Conservation (phyloP, 441 rosid species). For the Syzygium malaccense region DNA sequence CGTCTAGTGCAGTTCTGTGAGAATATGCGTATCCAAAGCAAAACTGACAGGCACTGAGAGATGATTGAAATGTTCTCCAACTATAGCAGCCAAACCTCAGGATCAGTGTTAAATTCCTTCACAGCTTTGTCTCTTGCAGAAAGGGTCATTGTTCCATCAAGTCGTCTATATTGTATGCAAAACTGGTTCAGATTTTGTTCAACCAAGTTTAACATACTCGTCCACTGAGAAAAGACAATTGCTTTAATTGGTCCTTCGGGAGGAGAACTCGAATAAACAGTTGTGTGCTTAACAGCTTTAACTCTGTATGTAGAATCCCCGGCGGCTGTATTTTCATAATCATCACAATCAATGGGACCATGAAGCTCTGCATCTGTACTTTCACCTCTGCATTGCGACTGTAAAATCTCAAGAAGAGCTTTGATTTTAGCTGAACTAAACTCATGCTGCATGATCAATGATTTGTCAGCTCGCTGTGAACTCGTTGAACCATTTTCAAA, state of each 20-base stretch:
- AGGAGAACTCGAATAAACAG: conserved; percentile 24
- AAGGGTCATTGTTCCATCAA: conserved; percentile 88
- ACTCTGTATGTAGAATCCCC: conserved; percentile 12
- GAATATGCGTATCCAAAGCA: neutral
- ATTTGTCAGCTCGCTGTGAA: conserved; percentile 28
- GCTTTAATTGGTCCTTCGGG: conserved; percentile 58
- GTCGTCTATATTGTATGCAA: conserved; percentile 62
- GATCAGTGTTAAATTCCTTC: conserved; percentile 66
- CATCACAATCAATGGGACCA: conserved; percentile 23
- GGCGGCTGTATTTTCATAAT: neutral
- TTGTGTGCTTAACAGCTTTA: conserved; percentile 23
- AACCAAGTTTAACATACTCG: conserved; percentile 85
- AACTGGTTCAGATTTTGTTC: conserved; percentile 40
- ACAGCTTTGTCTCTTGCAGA: conserved; percentile 77
- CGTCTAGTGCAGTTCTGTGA: neutral
- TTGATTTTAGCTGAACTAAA: conserved; percentile 69
- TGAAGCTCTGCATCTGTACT: conserved; percentile 24
- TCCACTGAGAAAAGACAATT: conserved; percentile 95
- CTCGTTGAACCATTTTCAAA: conserved; percentile 23
- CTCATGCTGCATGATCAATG: conserved; percentile 36
- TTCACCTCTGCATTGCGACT: conserved; percentile 29
- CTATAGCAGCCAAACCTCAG: conserved; percentile 45
- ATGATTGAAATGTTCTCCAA: neutral
- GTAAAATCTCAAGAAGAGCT: conserved; percentile 69
- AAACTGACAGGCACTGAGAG: neutral